A percentile compares a stretch with the other conserved stretches of the same genome.
phyloP scores from a whole-genome alignment of 2,329 filamentous ascomycete genomes.

The Massarina eburnea region DNA sequence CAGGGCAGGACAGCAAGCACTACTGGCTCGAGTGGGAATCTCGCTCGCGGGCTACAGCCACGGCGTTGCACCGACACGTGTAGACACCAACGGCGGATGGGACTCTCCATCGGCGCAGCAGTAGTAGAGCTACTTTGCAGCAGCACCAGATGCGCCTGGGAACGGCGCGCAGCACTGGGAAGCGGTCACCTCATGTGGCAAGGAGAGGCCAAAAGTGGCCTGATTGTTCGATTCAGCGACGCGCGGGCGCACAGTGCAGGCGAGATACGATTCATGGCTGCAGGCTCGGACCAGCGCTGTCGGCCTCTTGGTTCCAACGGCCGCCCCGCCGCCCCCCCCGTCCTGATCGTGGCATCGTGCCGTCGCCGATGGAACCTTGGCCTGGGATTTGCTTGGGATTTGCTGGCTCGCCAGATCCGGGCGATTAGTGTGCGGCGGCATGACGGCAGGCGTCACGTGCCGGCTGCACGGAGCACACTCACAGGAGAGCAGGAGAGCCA shows the following conservation, averaged over 20 bases:
- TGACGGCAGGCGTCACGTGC: neutral
- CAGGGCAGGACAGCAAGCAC: neutral
- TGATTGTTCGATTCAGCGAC: slow-evolving; percentile 7
- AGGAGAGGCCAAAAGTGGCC: slow-evolving; percentile 9
- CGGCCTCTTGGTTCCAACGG: neutral
- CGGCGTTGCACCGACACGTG: too few relatives aligned
- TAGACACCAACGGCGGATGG: too few relatives aligned
- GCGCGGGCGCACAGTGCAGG: neutral
- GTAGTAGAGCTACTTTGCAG: too few relatives aligned
- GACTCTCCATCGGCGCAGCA: too few relatives aligned
- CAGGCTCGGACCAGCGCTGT: too few relatives aligned
- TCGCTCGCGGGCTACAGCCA: neutral
- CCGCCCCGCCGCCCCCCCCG: neutral
- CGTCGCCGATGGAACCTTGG: slow-evolving; percentile 1
- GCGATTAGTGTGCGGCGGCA: neutral
- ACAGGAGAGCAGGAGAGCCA: too few relatives aligned
- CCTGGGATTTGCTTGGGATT: neutral
- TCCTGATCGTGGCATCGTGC: slow-evolving; percentile 1
- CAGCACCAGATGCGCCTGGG: neutral
- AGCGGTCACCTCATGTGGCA: slow-evolving; percentile 8
- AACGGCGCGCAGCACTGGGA: too few relatives aligned
- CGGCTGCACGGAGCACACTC: neutral
- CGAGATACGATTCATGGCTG: too few relatives aligned
- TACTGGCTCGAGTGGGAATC: slow-evolving; percentile 7
- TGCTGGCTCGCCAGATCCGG: neutral